These are phyloP conservation scores for Diddensiella santjacobensis DNA, from an alignment of 805 yeast genomes.

Conservation along the genomic window DNA sequence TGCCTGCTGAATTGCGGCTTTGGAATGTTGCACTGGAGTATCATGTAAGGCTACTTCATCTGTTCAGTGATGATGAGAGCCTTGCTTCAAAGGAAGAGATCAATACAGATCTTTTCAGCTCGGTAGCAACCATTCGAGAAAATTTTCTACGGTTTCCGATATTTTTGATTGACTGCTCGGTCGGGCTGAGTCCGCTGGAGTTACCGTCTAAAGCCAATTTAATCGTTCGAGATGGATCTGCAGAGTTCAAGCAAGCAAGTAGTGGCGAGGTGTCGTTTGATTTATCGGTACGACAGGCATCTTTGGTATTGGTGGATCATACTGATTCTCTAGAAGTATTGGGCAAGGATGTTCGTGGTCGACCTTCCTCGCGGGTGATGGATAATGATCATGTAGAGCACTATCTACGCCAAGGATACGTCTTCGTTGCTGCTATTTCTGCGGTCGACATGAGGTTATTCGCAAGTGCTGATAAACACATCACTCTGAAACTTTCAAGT, in stretches of 20 bases:
- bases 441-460: constrained; percentile 27
- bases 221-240: constrained; percentile 50
- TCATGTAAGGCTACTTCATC: constrained; percentile 54
- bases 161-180: constrained; percentile 46
- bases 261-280: constrained; percentile 38
- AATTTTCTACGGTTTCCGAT: constrained; percentile 18
- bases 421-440: constrained; percentile 44
- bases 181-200: constrained; percentile 64
- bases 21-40: constrained; percentile 52
- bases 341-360: constrained; percentile 22
- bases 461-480: constrained; percentile 31
- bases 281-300: constrained; percentile 47
- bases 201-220: constrained; percentile 52
- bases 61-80: constrained; percentile 33
- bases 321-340: constrained; percentile 29
- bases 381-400: constrained; percentile 34
- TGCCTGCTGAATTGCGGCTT: constrained; percentile 41
- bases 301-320: constrained; percentile 66
- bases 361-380: not conserved
- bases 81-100: constrained; percentile 17
- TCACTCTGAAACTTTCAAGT: constrained; percentile 15
- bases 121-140: constrained; percentile 19
- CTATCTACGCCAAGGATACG: constrained; percentile 48
- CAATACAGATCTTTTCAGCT: constrained; percentile 7
- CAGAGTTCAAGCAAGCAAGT: constrained; percentile 43